Base-by-base conservation (phyloP, 2,329 filamentous ascomycete species). In the Blastomyces silverae region DNA sequence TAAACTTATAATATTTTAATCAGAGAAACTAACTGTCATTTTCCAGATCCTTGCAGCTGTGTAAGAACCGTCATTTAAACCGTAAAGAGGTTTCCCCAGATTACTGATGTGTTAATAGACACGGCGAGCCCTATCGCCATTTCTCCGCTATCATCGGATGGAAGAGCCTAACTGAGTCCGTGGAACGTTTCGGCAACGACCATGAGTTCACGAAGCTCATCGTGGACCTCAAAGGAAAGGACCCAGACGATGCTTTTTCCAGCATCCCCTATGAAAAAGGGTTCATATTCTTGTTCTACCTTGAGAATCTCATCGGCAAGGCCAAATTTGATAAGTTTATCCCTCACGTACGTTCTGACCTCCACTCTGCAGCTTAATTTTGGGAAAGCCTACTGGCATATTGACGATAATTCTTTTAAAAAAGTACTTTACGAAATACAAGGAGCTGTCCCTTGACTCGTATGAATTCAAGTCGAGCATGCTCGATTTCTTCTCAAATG, bases 71-170 rank as follows among this genome's bases (percentile, higher is more conserved):
- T 44, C 61, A 13, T n/a, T 42, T 15, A 13, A 8, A 25, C 25
- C 11, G n/a, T 28, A 15, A n/a, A 28, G 2, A 22, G 62, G 50
- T 20, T 46, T 28, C 13, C 53, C 37, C 4, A 42, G 22, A n/a
- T 25, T 22, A 59, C 17, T 48, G 44, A 42, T 61, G 28, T 17
- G 63, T 25, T 31, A 37, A 20, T 62, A 78, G 96, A 56, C 92
- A 97, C 71, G 92, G 92, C 58, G 89, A 93, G 68, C 79, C 89
- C 4, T 88, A 95, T 74, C 90, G 94, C 67, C 90, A 97, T 78
- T 97, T 99, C 77, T 95, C 90, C 10, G 88, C 93, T 68, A 96
- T 97, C 69, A 95, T 97, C 69, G 94, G 94, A 66, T 97, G 93
- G 93, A 94, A 96, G 74, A 85, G 88, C 1, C 85, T 96, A 22